Base-by-base conservation (phyloP, 768 basidiomycete species). In the Leccinellum luteum region DNA sequence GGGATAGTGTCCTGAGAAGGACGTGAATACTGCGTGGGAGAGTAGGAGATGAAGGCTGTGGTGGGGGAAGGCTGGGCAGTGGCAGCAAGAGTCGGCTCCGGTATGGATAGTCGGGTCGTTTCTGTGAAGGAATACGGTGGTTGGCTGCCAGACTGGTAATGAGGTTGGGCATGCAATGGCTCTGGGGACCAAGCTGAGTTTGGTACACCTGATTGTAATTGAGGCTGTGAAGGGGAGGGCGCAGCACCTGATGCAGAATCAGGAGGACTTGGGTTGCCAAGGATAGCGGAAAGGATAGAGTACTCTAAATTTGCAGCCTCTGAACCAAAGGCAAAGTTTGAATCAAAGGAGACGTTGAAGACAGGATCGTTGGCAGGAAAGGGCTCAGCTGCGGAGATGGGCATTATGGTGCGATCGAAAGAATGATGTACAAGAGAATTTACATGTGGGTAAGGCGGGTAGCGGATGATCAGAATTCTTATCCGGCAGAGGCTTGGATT, bases 251-350 rank as follows among this genome's bases (percentile, higher is more conserved):
- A 65, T 0, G 67, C 69, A 2, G 71, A 72, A 38, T 74, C 73
- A 8, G 74, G 70, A 4, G 74, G 83, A 68, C 85, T 87, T 32
- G 86, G 82, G 63, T 85, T 90, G 38, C 91, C 93, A 51, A 98
- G 81, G 68, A 98, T 95, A 23, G 89, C 85, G 48, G 91, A 92
- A 6, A 98, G 84, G 63, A 97, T 96, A 49, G 92, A 92, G 73
- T 97, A 98, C 69, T 98, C 96, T 60, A 93, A 79, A 69, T 94
- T 94, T 23, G 93, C 94, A 9, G 91, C 92, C 70, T 94, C 91
- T 47, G 92, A 93, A 51, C 87, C 90, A 72, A 94, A 94, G 13
- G 84, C 65, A 71, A 74, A 81, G 65, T 77, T 77, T 51, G 87
- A 77, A 69, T 88, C 83, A 67, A 88, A 87, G 14, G 83, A 63